These are phyloP conservation scores for Bryum argenteum DNA, from an alignment of 225 moss, liverwort and hornwort genomes.

Conservation along the genomic window DNA sequence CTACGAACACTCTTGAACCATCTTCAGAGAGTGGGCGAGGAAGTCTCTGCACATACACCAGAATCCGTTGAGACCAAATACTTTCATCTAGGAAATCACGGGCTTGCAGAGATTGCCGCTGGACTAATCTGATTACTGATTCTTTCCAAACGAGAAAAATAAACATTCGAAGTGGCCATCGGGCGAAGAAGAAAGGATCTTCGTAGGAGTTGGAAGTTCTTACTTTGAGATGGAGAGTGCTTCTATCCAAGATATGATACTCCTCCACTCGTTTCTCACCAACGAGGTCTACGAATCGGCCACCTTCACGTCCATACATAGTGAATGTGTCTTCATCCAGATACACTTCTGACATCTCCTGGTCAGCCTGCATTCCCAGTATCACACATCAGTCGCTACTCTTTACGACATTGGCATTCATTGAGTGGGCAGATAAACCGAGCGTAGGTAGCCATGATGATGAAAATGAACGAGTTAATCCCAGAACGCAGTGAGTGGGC, in stretches of 20 bases:
- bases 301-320: conserved; percentile 80
- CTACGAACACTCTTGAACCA: conserved; percentile 88
- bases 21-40: conserved; percentile 65
- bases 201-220: conserved; percentile 7
- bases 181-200: not conserved
- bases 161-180: not conserved
- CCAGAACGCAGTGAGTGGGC: not conserved
- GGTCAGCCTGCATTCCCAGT: conserved; percentile 51
- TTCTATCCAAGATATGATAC: conserved; percentile 87
- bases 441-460: not conserved
- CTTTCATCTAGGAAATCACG: no score
- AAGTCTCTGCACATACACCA: conserved; percentile 54
- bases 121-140: no score
- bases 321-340: conserved; percentile 83
- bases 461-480: not conserved
- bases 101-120: not conserved
- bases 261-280: conserved; percentile 74
- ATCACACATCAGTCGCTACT: not conserved
- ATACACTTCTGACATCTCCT: conserved; percentile 78
- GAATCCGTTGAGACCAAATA: no score
- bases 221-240: conserved; percentile 74
- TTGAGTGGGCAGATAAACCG: not conserved
- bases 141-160: not conserved
- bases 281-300: conserved; percentile 75
- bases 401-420: no score